Percentiles rank a stretch among this genome's conserved stretches.
Evolutionary conservation across 176 grass and related monocot species (phyloP).

Genomic region (Saccharum spontaneum): DNA sequence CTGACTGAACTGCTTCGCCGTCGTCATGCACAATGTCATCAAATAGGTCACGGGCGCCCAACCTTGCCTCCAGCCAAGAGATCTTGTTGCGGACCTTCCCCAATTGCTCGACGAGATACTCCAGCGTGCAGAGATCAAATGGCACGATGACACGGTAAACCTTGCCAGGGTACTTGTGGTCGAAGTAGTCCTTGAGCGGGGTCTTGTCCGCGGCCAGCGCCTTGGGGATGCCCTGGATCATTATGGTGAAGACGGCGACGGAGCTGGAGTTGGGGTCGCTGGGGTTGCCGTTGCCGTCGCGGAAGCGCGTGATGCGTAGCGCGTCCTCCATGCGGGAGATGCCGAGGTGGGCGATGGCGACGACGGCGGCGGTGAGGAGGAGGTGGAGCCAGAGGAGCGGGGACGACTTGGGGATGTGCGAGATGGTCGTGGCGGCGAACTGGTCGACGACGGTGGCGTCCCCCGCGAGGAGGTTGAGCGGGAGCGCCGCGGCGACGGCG

Average conservation of each 20-base stretch:
- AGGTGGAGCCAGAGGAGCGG: conserved; percentile 87
- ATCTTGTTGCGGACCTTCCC: conserved; percentile 75
- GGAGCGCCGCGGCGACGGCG: conserved; percentile 53
- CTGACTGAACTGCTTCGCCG: not conserved
- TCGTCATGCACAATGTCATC: conserved; percentile 21
- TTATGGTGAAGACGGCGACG: conserved; percentile 85
- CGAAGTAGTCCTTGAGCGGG: conserved; percentile 86
- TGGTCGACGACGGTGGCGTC: conserved; percentile 72
- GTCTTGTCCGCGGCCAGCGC: conserved; percentile 64
- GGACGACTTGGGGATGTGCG: conserved; percentile 70
- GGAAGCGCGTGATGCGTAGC: conserved; percentile 84
- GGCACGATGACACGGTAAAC: conserved; percentile 82
- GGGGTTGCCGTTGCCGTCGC: conserved; percentile 92
- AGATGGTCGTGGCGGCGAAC: conserved; percentile 89
- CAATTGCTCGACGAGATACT: conserved; percentile 66
- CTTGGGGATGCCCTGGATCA: conserved; percentile 97
- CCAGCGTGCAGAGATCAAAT: conserved; percentile 77
- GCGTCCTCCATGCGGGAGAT: conserved; percentile 90
- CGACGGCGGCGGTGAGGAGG: conserved; percentile 64
- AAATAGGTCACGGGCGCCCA: conserved; percentile 59
- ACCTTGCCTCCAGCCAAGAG: conserved; percentile 81
- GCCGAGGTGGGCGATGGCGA: conserved; percentile 76
- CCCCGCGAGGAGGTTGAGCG: conserved; percentile 84
- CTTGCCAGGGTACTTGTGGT: conserved; percentile 93
- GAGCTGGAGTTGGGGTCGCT: conserved; percentile 87